A percentile compares a stretch with the other conserved stretches of the same genome.
These are phyloP conservation scores for Cercospora beticola DNA, from an alignment of 2,329 filamentous ascomycete species.

Conservation along the genomic window DNA sequence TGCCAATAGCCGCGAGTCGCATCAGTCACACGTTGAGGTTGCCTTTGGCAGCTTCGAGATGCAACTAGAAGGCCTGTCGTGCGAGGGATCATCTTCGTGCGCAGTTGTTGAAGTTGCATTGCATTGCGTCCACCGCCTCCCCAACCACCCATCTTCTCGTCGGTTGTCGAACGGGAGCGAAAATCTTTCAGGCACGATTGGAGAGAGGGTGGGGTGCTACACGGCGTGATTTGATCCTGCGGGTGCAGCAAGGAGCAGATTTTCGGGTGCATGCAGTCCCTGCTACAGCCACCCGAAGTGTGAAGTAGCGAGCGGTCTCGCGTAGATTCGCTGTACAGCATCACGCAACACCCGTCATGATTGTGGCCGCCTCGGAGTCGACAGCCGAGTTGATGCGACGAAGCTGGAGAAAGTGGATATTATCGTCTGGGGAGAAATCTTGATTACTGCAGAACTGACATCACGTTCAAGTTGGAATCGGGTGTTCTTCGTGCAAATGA, in stretches of 20 bases:
- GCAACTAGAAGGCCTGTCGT: constrained; percentile 16
- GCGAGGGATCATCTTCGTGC: constrained; percentile 12
- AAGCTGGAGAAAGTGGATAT: background rate
- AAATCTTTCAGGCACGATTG: constrained; percentile 1
- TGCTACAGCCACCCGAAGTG: constrained; percentile 5
- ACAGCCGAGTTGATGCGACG: background rate
- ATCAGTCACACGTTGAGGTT: background rate
- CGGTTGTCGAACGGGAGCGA: constrained; percentile 1
- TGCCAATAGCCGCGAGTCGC: background rate
- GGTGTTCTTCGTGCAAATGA: background rate
- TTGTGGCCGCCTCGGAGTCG: background rate
- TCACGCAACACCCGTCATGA: background rate
- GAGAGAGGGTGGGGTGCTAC: constrained; percentile 13
- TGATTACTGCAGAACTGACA: background rate
- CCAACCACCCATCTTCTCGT: background rate
- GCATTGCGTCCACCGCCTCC: constrained; percentile 12
- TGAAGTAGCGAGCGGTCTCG: constrained; percentile 16
- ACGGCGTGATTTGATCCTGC: constrained; percentile 20
- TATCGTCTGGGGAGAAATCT: background rate
- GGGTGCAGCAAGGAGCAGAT: constrained; percentile 19
- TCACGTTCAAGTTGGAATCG: background rate
- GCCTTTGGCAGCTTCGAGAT: background rate
- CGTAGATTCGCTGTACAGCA: constrained; percentile 13
- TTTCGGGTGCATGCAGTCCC: constrained; percentile 17
- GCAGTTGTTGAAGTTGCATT: constrained; percentile 8